Conservation (phyloP, 202 grass and related monocot genomes). For the Cymbopogon flexuosus region DNA sequence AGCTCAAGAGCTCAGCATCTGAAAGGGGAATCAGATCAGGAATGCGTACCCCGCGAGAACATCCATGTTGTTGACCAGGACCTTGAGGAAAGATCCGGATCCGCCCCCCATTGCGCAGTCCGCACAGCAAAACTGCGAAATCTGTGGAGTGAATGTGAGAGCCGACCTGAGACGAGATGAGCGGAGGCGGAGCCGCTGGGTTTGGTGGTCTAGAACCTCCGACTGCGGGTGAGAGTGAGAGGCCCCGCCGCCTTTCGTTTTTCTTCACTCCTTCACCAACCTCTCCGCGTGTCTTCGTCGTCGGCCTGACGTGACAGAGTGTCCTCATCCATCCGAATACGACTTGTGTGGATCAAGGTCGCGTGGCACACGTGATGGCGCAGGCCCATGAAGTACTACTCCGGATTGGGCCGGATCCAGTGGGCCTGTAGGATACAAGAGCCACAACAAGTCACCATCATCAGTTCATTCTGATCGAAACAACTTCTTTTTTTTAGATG, state of each 20-base stretch:
- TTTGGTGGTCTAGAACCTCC: constrained; percentile 16
- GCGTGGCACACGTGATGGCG: neutral
- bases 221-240: neutral
- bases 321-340: neutral
- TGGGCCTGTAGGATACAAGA: neutral
- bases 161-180: neutral
- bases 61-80: constrained; percentile 70
- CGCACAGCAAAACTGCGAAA: constrained; percentile 14
- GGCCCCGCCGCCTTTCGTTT: constrained; percentile 8
- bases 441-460: neutral
- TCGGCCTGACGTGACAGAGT: neutral
- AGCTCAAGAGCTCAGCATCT: neutral
- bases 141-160: neutral
- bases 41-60: constrained; percentile 75
- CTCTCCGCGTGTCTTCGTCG: neutral
- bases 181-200: constrained; percentile 13
- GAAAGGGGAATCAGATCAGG: constrained; percentile 6
- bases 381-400: neutral
- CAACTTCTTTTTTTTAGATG: neutral
- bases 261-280: constrained; percentile 22
- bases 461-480: neutral
- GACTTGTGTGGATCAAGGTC: neutral
- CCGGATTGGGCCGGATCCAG: neutral
- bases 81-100: constrained; percentile 85
- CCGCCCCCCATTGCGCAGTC: constrained; percentile 42